Percentiles rank a stretch among this genome's conserved stretches.
These are phyloP conservation scores for Monosporozyma yasuniensis DNA, from an alignment of 805 yeast species.

Conservation along the genomic window DNA sequence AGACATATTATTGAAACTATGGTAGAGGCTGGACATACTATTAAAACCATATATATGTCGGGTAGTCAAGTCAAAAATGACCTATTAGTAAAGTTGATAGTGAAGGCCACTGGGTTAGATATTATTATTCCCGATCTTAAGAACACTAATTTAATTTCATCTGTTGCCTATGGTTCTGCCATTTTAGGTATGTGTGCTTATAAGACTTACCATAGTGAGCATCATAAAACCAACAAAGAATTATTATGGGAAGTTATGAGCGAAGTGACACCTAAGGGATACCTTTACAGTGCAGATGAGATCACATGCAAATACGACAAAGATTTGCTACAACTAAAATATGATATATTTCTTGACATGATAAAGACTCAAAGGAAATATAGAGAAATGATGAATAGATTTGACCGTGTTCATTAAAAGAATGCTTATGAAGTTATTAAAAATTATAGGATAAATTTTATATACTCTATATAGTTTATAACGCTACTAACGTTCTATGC, in stretches of 20 bases:
- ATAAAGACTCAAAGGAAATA: constrained; percentile 72
- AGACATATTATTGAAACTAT: constrained; percentile 86
- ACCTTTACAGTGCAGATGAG: constrained; percentile 60
- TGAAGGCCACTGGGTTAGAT: constrained; percentile 88
- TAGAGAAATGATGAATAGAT: constrained; percentile 55
- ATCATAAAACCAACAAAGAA: constrained; percentile 20
- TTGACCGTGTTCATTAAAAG: constrained; percentile 16
- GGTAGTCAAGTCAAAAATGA: constrained; percentile 97
- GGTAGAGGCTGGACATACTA: constrained; percentile 69
- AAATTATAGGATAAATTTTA: neutral
- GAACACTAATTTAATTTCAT: constrained; percentile 61
- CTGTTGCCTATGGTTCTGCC: constrained; percentile 95
- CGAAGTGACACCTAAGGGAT: constrained; percentile 74
- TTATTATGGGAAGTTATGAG: constrained; percentile 83
- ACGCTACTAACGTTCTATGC: neutral
- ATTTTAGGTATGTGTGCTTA: constrained; percentile 92
- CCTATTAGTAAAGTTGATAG: constrained; percentile 76
- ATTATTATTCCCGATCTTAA: constrained; percentile 79
- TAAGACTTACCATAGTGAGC: constrained; percentile 6
- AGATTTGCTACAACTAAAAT: constrained; percentile 65
- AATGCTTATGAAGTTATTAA: neutral
- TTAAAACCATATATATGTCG: constrained; percentile 73
- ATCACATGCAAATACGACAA: constrained; percentile 53
- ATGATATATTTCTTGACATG: constrained; percentile 80
- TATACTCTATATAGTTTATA: neutral